Base-by-base conservation (phyloP, 1,284 basidiomycete species). In the Rhodotorula sp. region DNA sequence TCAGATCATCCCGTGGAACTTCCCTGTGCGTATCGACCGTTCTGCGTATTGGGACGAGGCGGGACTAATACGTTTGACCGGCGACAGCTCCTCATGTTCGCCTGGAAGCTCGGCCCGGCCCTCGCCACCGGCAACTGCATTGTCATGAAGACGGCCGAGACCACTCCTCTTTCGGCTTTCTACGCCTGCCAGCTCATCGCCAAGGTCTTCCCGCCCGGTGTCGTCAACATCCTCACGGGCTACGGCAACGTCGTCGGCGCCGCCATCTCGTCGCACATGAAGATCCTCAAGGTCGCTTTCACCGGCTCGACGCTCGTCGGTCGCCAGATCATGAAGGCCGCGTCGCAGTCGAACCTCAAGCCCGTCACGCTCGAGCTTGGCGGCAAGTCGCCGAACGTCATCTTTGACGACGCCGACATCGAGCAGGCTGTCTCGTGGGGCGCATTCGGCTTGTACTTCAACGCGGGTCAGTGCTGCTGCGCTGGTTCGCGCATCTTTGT, bases 331-430 rank as follows among this genome's bases (percentile, higher is more conserved):
- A 88, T 93, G 86, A 87, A 91, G 78, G 87, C 90, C 0, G 88
- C 93, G 1, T 88, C 92, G 8, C 88, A 89, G 83, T 89, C 86
- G 61, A 95, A 97, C 81, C 82, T 97, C 78, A 96, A 96, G 85
- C 88, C 92, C 87, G 90, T 96, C 63, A 93, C 92, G 7, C 88
- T 97, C 77, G 94, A 97, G 83, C 87, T 97, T 61, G 94, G 94
- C 52, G 93, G 94, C 50, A 97, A 97, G 86, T 90, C 89, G 34
- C 63, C 63, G 23, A 64, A 64, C 63, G 48, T 64, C 46, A 48
- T 64, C 46, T 64, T 64, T 23, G 54, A 81, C 67, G 84, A 85
- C 73, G 81, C 82, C 62, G 81, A 85, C 75, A 76, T 96, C 64
- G 90, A 92, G 3, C 86, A 90, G 80, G 91, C 92, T 45, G 87